A percentile compares a stretch with the other conserved stretches of the same genome.
Evolutionary conservation across 306 rosid genomes (phyloP).

Genomic region (Quercus dentata): DNA sequence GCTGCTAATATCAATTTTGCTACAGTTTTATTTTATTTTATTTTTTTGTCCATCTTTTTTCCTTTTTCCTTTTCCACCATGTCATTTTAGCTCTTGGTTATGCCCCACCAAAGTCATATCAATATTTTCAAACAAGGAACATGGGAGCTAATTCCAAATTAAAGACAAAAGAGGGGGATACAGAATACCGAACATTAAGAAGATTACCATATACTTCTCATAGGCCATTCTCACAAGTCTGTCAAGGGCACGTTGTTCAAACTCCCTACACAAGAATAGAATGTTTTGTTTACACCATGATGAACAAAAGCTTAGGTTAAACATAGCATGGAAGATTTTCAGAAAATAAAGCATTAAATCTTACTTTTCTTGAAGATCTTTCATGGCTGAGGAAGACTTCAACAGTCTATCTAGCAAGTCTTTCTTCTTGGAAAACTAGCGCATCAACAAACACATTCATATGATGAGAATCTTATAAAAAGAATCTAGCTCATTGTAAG

Average conservation of each 20-base stretch:
- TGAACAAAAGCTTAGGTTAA: slow-evolving; percentile 19
- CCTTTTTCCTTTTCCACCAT: background rate
- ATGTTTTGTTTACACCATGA: slow-evolving; percentile 18
- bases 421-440: slow-evolving; percentile 71
- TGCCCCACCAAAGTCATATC: background rate
- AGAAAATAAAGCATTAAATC: slow-evolving; percentile 24
- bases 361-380: slow-evolving; percentile 77
- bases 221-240: slow-evolving; percentile 77
- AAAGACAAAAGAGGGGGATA: slow-evolving; percentile 11
- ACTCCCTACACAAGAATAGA: slow-evolving; percentile 54
- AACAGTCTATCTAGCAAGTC: slow-evolving; percentile 52
- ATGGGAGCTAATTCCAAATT: background rate
- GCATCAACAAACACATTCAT: slow-evolving; percentile 26
- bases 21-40: too few relatives aligned
- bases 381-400: slow-evolving; percentile 51
- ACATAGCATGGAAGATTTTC: slow-evolving; percentile 17
- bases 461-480: slow-evolving; percentile 16
- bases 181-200: slow-evolving; percentile 2
- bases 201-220: slow-evolving; percentile 81
- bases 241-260: slow-evolving; percentile 77
- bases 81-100: background rate
- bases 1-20: background rate
- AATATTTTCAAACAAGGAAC: background rate
- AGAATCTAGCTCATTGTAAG: slow-evolving; percentile 6
- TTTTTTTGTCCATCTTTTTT: background rate